Base-by-base conservation (phyloP, 257 asterid genomes). In the Vinca minor region DNA sequence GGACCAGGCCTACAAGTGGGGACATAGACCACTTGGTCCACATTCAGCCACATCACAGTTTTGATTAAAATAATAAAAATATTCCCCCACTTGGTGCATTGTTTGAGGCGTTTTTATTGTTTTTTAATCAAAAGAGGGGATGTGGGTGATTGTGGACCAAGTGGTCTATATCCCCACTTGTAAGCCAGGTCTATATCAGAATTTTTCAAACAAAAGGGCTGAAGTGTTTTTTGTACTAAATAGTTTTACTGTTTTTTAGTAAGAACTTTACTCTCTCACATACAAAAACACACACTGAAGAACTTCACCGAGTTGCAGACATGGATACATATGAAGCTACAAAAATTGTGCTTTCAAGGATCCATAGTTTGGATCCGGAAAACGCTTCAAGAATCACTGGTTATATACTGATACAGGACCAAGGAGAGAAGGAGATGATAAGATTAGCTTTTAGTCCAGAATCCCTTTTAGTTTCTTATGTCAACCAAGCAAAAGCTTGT, bases 351-450 rank as follows among this genome's bases (percentile, higher is more conserved):
- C 79, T 91, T 73, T 83, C 96, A n/a, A 83, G 96, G 79, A 83
- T 91, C 80, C 89, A 85, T 35, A 58, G 47, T 15, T 56, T 91
- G 75, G 98, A 91, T 74, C 96, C 88, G 8, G 89, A 88, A 47
- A 84, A 88, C 73, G 96, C 94, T 29, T 80, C 95, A 1, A 91
- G 78, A 75, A 91, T 91, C 82, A 86, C 90, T 77, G 96, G 98
- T 8, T 88, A 77, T 29, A 78, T 91, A 47, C 84, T 91, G 48
- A 79, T 88, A 31, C 96, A 87, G 35, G 96, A 87, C 70, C 85
- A 80, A 41, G 94, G 94, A 0, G 91, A 91, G 75, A 84, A 86
- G 66, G 96, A 91, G 77, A 81, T 91, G 80, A 87, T 91, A 65
- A 72, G 98, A 44, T 74, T 91, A 23, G 96, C 98, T 23, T 86